Evolutionary conservation across 176 grass and related monocot genomes (phyloP).

Genomic region (Bolboschoenus planiculmis): DNA sequence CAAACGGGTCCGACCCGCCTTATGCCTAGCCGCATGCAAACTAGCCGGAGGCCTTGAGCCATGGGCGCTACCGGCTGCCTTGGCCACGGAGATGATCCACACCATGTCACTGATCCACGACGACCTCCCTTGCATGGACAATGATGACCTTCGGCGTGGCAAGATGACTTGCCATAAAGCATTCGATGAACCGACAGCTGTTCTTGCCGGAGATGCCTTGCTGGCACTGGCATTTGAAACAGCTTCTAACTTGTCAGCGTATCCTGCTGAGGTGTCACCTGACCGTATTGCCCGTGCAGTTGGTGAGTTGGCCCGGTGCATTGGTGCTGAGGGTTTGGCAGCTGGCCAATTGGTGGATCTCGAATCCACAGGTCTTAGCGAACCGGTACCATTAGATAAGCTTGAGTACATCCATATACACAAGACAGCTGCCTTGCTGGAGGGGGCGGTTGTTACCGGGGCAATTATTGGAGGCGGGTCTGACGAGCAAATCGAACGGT

Average conservation of each 20-base stretch:
- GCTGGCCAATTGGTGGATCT: slow-evolving; percentile 83
- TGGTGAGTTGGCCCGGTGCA: slow-evolving; percentile 55
- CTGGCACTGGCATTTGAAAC: slow-evolving; percentile 59
- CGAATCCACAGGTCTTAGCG: slow-evolving; percentile 52
- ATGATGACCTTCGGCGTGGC: slow-evolving; percentile 68
- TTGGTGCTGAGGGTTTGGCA: slow-evolving; percentile 63
- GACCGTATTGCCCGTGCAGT: slow-evolving; percentile 55
- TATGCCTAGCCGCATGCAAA: slow-evolving; percentile 62
- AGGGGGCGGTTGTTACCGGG: slow-evolving; percentile 67
- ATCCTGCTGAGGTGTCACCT: slow-evolving; percentile 43
- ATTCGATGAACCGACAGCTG: slow-evolving; percentile 62
- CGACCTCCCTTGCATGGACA: slow-evolving; percentile 82
- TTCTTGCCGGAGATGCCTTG: slow-evolving; percentile 62
- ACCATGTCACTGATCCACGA: slow-evolving; percentile 88
- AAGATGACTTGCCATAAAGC: slow-evolving; percentile 63
- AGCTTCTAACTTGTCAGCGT: slow-evolving; percentile 37
- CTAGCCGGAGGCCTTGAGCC: slow-evolving; percentile 40
- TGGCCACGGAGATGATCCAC: slow-evolving; percentile 72
- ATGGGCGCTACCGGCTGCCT: slow-evolving; percentile 47
- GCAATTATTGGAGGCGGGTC: slow-evolving; percentile 63
- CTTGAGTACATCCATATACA: slow-evolving; percentile 86
- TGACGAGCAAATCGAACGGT: slow-evolving; percentile 42
- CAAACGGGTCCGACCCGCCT: slow-evolving; percentile 61
- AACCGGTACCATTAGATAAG: slow-evolving; percentile 39
- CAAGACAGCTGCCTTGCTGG: slow-evolving; percentile 75